Percentiles rank a stretch among this genome's conserved stretches.
phyloP scores from a whole-genome alignment of 495 filamentous ascomycete species.

The Aspergillus baeticus region DNA sequence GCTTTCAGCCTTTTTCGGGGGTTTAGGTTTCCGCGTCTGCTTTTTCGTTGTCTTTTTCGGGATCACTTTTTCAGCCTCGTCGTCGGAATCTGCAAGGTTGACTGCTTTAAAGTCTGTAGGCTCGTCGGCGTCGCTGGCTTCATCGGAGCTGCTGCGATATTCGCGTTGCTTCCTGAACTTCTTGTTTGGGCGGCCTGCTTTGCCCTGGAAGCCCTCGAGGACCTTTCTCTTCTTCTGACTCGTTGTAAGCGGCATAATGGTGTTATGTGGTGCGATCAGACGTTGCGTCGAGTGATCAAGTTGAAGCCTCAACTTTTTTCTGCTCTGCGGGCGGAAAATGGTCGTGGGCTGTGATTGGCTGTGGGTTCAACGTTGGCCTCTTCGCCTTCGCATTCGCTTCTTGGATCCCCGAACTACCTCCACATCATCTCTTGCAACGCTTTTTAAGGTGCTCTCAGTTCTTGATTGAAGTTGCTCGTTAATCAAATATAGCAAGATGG shows the following conservation, averaged over 20 bases:
- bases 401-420: background rate
- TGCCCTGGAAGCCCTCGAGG: conserved; percentile 55
- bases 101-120: conserved; percentile 56
- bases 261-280: background rate
- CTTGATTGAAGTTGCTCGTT: background rate
- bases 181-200: conserved; percentile 55
- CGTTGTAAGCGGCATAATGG: conserved; percentile 38
- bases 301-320: conserved; percentile 33
- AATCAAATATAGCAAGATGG: conserved; percentile 58
- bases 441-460: background rate
- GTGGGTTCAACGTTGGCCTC: conserved; percentile 31
- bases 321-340: conserved; percentile 27
- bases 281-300: background rate
- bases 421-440: conserved; percentile 1
- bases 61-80: conserved; percentile 41
- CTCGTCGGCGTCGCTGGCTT: conserved; percentile 42
- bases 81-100: conserved; percentile 67
- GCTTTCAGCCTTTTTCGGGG: conserved; percentile 19
- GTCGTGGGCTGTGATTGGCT: conserved; percentile 29
- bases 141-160: conserved; percentile 74
- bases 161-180: conserved; percentile 68
- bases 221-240: conserved; percentile 58
- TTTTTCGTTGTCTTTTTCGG: conserved; percentile 20
- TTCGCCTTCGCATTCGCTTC: conserved; percentile 13
- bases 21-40: conserved; percentile 21